Base-by-base conservation (phyloP, 1,284 basidiomycete genomes). In the Ganoderma lucidum region DNA sequence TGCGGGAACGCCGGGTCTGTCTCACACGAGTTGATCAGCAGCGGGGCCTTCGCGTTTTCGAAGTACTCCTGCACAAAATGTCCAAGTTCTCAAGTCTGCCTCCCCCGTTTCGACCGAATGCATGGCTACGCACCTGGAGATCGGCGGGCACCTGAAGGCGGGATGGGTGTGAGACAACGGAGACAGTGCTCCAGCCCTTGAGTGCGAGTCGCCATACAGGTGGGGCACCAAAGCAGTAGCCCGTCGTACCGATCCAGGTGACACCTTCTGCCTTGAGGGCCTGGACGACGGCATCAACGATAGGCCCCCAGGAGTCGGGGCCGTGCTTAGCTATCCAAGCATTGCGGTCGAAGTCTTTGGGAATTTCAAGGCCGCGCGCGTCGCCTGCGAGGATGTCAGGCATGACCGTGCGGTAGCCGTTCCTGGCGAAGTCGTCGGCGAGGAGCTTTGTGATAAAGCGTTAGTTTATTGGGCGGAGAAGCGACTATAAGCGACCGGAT, bases 181-280 rank as follows among this genome's bases (percentile, higher is more conserved):
- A 84, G 30, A 83, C 90, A 55, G 86, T 81, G 78, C 88, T 86
- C 60, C 82, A 72, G 65, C 85, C 82, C 10, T 92, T 89, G 71
- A 92, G 88, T 0, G 90, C 90, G 64, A 85, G 72, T 93, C 87
- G 76, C 92, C 92, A 14, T 75, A 68, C 6, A 63, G 78, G 81
- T 70, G n/a, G 72, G 84, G 87, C 92, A 51, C 93, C 92, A 70
- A 88, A 90, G 82, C 93, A 94, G 81, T 88, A 93, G 0, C 91
- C 91, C 1, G 86, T 87, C 0, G 88, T 89, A 12, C 83, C 90
- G 70, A 92, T 85, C n/a, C 78, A 75, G 3, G 83, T 87, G 42
- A 93, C 82, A 1, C 92, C 91, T 66, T 85, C 77, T 17, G 79
- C 85, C 75, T 88, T 89, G 64, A 93, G 84, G 0, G 82, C 86